Conservation (phyloP, 176 grass and related monocot genomes). For the Juncus effusus region DNA sequence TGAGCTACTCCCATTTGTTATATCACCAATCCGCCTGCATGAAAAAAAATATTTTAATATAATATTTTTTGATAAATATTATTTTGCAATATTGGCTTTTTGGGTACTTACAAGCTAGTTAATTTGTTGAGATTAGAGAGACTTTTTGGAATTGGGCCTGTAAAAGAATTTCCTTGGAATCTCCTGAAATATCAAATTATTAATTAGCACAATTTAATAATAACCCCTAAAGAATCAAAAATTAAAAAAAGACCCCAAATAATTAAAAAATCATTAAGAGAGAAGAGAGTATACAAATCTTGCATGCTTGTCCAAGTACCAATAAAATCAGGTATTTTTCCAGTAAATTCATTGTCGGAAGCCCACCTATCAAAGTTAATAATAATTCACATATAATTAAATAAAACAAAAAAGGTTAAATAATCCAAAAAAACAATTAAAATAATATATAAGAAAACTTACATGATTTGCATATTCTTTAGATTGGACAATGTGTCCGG, state of each 20-base stretch:
- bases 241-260: background rate
- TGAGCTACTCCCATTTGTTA: constrained; percentile 56
- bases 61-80: background rate
- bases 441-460: constrained; percentile 2
- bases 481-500: constrained; percentile 57
- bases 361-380: constrained; percentile 43
- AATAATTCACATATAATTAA: constrained; percentile 2
- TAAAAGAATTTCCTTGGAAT: constrained; percentile 81
- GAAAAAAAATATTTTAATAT: background rate
- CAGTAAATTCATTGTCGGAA: constrained; percentile 59
- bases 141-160: constrained; percentile 66
- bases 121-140: constrained; percentile 53
- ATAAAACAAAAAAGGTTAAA: constrained; percentile 4
- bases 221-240: background rate
- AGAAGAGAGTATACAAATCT: constrained; percentile 37
- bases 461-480: constrained; percentile 47
- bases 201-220: constrained; percentile 17
- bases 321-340: constrained; percentile 65
- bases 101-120: constrained; percentile 52
- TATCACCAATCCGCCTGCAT: constrained; percentile 63
- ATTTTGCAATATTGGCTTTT: background rate
- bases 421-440: background rate
- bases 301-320: constrained; percentile 46
- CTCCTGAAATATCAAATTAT: constrained; percentile 32
- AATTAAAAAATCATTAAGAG: background rate